Evolutionary conservation across 345 rosid genomes (phyloP).

Genomic region (Eucalyptus curtisii): DNA sequence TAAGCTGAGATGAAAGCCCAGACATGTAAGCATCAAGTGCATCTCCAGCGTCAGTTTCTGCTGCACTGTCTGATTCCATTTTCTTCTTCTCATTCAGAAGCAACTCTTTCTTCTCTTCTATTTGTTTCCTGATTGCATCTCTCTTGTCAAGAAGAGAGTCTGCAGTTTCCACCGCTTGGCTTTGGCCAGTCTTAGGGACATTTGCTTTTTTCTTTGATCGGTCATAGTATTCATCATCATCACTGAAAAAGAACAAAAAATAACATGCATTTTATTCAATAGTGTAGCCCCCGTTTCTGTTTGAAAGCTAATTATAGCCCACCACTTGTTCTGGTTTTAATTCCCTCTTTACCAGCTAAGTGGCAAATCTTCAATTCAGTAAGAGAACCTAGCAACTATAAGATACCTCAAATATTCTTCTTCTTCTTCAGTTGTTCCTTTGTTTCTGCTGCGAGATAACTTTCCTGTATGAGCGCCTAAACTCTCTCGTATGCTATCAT

Average conservation of each 20-base stretch:
- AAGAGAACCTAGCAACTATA: neutral
- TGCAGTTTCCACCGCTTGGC: conserved; percentile 67
- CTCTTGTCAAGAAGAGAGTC: conserved; percentile 88
- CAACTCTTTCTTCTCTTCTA: conserved; percentile 43
- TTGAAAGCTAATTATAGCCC: neutral
- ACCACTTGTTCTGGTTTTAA: neutral
- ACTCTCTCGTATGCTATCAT: conserved; percentile 93
- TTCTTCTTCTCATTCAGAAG: conserved; percentile 53
- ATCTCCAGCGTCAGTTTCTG: conserved; percentile 54
- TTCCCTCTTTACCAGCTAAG: neutral
- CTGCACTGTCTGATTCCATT: conserved; percentile 31
- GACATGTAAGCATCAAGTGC: conserved; percentile 90
- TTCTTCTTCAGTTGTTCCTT: conserved; percentile 49
- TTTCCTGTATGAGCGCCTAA: conserved; percentile 69
- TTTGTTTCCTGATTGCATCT: conserved; percentile 52
- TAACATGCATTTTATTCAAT: neutral
- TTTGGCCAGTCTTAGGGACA: conserved; percentile 37
- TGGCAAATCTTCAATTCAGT: neutral
- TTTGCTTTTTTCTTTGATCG: conserved; percentile 73
- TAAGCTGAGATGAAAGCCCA: conserved; percentile 78
- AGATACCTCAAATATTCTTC: conserved; percentile 58
- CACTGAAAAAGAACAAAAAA: conserved; percentile 28
- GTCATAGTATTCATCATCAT: conserved; percentile 95
- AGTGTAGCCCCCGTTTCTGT: neutral
- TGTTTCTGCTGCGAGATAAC: conserved; percentile 32